Evolutionary conservation across 2,329 filamentous ascomycete species (phyloP).

Genomic region (Fusarium penzigii): DNA sequence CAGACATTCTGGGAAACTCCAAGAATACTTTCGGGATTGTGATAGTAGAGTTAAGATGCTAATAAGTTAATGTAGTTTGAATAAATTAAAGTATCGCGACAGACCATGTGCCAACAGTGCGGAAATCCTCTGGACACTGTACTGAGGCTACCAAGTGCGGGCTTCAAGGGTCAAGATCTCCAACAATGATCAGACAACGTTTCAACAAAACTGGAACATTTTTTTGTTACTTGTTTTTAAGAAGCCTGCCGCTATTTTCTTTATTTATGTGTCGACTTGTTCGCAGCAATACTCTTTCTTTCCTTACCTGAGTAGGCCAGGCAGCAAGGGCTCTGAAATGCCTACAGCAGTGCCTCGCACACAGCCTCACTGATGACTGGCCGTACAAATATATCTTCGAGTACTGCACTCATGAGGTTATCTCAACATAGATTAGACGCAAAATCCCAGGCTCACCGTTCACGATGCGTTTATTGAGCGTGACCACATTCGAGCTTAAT

Average conservation of each 20-base stretch:
- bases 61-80: too few relatives aligned
- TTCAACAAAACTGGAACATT: background rate
- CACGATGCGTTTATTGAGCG: constrained; percentile 33
- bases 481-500: constrained; percentile 18
- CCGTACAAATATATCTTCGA: background rate
- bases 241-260: background rate
- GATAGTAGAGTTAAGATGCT: too few relatives aligned
- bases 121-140: too few relatives aligned
- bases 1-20: too few relatives aligned
- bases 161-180: too few relatives aligned
- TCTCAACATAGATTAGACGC: background rate
- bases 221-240: background rate
- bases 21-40: too few relatives aligned
- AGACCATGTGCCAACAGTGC: too few relatives aligned
- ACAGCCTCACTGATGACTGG: constrained; percentile 1
- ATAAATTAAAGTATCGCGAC: too few relatives aligned
- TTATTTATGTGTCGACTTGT: background rate
- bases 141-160: too few relatives aligned
- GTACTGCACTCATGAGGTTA: background rate
- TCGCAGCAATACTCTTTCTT: background rate
- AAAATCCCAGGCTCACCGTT: background rate
- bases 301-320: background rate
- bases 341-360: background rate
- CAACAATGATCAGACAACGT: background rate
- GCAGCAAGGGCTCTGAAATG: background rate